These are phyloP conservation scores for Leccinum ponderosum DNA, from an alignment of 1,284 basidiomycete genomes.

Conservation along the genomic window DNA sequence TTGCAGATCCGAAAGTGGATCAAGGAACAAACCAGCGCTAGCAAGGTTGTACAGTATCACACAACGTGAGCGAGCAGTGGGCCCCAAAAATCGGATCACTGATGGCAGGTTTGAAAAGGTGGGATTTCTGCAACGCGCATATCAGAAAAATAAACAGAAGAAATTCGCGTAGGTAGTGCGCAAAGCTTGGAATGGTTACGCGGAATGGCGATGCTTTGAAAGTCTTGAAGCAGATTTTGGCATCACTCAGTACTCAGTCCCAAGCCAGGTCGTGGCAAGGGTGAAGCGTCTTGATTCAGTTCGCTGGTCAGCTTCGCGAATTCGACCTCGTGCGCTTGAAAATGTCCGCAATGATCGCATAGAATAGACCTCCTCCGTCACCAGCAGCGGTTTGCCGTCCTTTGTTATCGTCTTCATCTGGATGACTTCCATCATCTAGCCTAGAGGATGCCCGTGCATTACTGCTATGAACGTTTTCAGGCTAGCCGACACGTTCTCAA, in stretches of 20 bases:
- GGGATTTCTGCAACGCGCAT: no score
- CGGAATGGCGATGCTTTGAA: slow-evolving; percentile 3
- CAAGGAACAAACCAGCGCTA: no score
- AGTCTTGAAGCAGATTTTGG: slow-evolving; percentile 2
- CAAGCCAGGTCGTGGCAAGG: background rate
- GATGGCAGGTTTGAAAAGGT: no score
- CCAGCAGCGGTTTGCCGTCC: slow-evolving; percentile 20
- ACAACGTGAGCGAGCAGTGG: no score
- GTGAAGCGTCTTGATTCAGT: slow-evolving; percentile 17
- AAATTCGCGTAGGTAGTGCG: background rate
- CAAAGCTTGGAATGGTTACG: slow-evolving; percentile 5
- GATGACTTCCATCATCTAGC: slow-evolving; percentile 3
- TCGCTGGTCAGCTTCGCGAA: slow-evolving; percentile 29
- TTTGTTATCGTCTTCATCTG: slow-evolving; percentile 31
- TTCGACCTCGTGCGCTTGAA: slow-evolving; percentile 12
- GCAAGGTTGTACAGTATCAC: no score
- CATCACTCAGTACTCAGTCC: background rate
- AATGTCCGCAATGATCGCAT: slow-evolving; percentile 27
- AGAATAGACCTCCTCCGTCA: slow-evolving; percentile 24
- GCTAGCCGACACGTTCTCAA: no score
- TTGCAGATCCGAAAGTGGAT: no score
- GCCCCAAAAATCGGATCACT: no score
- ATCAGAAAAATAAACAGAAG: no score
- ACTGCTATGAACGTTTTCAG: no score
- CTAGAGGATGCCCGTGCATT: no score